Conservation (phyloP, 2,329 filamentous ascomycete genomes). For the Penicillium sclerotiorum region DNA sequence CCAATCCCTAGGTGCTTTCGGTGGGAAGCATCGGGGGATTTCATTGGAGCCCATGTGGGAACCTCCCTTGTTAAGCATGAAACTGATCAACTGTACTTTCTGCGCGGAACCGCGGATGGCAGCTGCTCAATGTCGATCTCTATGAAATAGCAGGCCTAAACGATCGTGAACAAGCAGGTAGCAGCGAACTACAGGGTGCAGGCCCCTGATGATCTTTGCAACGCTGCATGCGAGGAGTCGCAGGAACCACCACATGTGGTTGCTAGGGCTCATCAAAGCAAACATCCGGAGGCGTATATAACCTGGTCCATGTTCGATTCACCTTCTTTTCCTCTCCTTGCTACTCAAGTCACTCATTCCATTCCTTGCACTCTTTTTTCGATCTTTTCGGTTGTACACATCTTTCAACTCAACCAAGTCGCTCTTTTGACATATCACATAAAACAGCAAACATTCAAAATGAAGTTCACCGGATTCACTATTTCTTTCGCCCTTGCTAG, state of each 20-base stretch:
- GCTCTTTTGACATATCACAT: conserved; percentile 22
- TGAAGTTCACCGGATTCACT: conserved; percentile 42
- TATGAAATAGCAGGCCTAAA: conserved; percentile 2
- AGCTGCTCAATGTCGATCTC: conserved; percentile 13
- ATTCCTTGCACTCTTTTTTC: conserved; percentile 27
- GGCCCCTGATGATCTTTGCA: conserved; percentile 12
- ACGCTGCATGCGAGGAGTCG: conserved; percentile 20
- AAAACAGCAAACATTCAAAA: conserved; percentile 23
- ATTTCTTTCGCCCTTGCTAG: conserved; percentile 35
- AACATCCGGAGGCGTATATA: conserved; percentile 27
- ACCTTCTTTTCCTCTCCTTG: background rate
- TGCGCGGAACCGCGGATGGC: conserved; percentile 5
- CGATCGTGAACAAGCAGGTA: conserved; percentile 4
- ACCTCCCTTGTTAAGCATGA: conserved; percentile 15
- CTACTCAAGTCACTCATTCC: conserved; percentile 22
- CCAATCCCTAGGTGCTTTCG: background rate
- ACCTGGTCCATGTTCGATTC: conserved; percentile 5
- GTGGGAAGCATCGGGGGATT: background rate
- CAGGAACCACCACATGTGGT: conserved; percentile 9
- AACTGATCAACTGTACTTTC: conserved; percentile 3
- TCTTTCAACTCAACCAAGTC: conserved; percentile 11
- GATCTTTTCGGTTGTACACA: conserved; percentile 6
- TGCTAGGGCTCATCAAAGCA: conserved; percentile 14
- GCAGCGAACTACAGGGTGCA: conserved; percentile 12
- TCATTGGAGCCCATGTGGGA: conserved; percentile 18